Base-by-base conservation (phyloP, 2,329 filamentous ascomycete genomes). In the Delphinella strobiligena region DNA sequence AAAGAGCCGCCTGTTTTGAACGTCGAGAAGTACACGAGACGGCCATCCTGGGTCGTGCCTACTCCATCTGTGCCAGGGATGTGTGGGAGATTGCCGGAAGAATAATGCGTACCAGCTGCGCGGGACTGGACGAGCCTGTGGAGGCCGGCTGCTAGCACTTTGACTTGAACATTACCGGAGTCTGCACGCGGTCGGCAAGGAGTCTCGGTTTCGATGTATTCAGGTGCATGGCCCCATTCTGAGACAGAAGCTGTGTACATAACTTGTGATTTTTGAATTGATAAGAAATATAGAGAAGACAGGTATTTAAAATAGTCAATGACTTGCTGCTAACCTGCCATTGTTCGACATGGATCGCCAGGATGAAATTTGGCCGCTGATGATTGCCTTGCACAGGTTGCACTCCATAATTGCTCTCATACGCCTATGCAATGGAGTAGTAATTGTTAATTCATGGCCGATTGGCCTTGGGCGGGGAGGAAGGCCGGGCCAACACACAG, bases 81-180 rank as follows among this genome's bases (percentile, higher is more conserved):
- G 49, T 75, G 69, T 1, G 72, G 74, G 0, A 72, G 63, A 0
- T 51, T 50, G 4, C 59, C 58, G 2, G 66, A 61, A 15, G 65
- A 64, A 58, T 74, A 77, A 55, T 77, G 74, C n/a, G 54, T 60
- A 1, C 74, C 73, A 1, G 63, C 46, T 14, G 72, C 73, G 19
- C 72, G 67, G 31, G 61, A 60, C 36, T 68, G 67, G 32, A 77
- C 73, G 4, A 77, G 56, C 10, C 64, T 61, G 51, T 75, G 72
- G 11, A 74, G 57, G 19, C 70, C 72, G 2, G 64, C 51, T 10
- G 71, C 71, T 35, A 71, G 49, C 44, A 78, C 61, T 45, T 65
- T 68, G 54, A 78, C 60, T 38, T 68, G 68, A 32, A 72, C 47
- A 19, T 54, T 52, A 17, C 38, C 4, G 1, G 35, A 16, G 7